These are phyloP conservation scores for Coniochaeta ligniaria DNA, from an alignment of 2,329 filamentous ascomycete genomes.

Conservation along the genomic window DNA sequence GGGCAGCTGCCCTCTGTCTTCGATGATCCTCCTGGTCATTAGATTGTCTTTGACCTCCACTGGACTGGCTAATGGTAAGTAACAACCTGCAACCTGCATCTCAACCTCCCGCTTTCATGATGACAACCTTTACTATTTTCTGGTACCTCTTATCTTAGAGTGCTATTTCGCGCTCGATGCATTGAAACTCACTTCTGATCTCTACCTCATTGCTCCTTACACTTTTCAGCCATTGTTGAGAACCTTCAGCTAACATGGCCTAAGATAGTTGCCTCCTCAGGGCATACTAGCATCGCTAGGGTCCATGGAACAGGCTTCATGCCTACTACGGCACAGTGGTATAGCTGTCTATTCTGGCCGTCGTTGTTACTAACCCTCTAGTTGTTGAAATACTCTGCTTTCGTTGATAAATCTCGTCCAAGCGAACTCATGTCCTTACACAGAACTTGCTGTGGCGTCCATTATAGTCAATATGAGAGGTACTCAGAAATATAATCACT, in stretches of 20 bases:
- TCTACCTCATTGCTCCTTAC: slow-evolving; percentile 2
- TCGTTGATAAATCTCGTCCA: not conserved
- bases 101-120: slow-evolving; percentile 11
- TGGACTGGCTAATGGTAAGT: slow-evolving; percentile 24
- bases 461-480: not conserved
- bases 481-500: not conserved
- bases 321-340: not conserved
- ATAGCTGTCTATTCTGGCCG: not conserved
- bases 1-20: not conserved
- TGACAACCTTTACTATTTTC: slow-evolving; percentile 65
- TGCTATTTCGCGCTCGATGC: slow-evolving; percentile 58
- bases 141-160: slow-evolving; percentile 98
- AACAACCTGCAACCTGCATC: slow-evolving; percentile 3
- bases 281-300: not conserved
- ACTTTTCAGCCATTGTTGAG: not conserved
- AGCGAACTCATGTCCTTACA: not conserved
- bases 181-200: slow-evolving; percentile 80
- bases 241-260: slow-evolving; percentile 10
- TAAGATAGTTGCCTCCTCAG: not conserved
- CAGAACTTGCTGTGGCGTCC: not conserved
- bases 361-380: not conserved
- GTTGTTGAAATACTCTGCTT: not conserved
- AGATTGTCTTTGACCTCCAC: not conserved
- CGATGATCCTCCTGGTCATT: too few species aligned
- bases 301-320: not conserved